A percentile compares a stretch with the other conserved stretches of the same genome.
Conservation (phyloP, 2,329 filamentous ascomycete species). For the Talaromyces sp. region DNA sequence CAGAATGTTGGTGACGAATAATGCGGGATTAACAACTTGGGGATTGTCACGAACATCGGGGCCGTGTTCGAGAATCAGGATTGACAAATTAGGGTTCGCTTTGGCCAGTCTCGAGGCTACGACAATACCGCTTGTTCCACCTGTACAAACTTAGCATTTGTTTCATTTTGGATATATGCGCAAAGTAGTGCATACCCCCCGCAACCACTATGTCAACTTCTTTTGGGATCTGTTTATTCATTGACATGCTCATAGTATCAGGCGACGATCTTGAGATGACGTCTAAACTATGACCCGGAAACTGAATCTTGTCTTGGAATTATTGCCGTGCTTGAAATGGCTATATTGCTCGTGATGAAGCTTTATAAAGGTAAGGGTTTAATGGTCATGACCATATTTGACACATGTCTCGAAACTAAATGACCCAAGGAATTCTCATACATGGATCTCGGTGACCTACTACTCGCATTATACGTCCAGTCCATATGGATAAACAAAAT, state of each 20-base stretch:
- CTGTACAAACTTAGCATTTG: background rate
- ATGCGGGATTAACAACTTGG: background rate
- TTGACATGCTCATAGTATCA: background rate
- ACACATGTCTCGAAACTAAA: background rate
- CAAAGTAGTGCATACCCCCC: background rate
- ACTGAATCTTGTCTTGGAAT: background rate
- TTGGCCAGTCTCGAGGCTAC: conserved; percentile 13
- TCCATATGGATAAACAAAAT: background rate
- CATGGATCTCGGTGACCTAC: background rate
- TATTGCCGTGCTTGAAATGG: background rate
- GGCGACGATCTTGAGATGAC: background rate
- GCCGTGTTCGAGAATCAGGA: conserved; percentile 7
- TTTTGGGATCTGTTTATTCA: background rate
- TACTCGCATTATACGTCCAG: background rate
- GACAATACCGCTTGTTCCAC: conserved; percentile 5
- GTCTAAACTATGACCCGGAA: background rate
- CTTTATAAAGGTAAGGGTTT: background rate
- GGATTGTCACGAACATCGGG: conserved; percentile 7
- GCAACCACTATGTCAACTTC: background rate
- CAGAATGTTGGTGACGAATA: background rate
- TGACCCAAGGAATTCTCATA: background rate
- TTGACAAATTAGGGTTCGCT: conserved; percentile 1
- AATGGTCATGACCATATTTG: background rate
- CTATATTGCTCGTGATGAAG: background rate
- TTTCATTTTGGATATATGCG: background rate